Percentiles rank a stretch among this genome's conserved stretches.
Evolutionary conservation across 805 yeast species (phyloP).

Genomic region (Priceomyces carsonii): DNA sequence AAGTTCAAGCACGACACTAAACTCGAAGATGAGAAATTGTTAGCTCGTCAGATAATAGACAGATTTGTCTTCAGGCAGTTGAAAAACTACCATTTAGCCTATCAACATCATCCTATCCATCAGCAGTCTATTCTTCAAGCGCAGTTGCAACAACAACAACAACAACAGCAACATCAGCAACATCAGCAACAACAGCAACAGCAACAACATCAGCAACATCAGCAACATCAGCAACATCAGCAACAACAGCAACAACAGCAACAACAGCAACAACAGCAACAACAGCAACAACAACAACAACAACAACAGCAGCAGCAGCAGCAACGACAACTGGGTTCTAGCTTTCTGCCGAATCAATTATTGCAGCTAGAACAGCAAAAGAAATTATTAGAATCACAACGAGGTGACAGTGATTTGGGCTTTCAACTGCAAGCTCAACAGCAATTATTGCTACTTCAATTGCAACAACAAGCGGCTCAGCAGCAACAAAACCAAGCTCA

Average conservation of each 20-base stretch:
- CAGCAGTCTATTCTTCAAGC: constrained; percentile 29
- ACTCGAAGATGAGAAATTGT: constrained; percentile 34
- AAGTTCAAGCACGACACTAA: constrained; percentile 30
- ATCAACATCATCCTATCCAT: constrained; percentile 42
- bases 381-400: constrained; percentile 3
- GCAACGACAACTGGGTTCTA: constrained; percentile 8
- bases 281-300: constrained; percentile 14
- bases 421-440: constrained; percentile 2
- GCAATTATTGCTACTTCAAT: constrained; percentile 1
- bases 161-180: constrained; percentile 14
- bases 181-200: constrained; percentile 11
- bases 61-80: constrained; percentile 40
- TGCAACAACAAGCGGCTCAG: constrained; percentile 5
- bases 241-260: constrained; percentile 11
- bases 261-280: constrained; percentile 9
- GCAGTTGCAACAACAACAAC: constrained; percentile 8
- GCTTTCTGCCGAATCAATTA: constrained; percentile 5
- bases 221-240: constrained; percentile 11
- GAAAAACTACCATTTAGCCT: constrained; percentile 47
- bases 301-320: constrained; percentile 10
- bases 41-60: constrained; percentile 44
- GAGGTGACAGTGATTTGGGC: constrained; percentile 1
- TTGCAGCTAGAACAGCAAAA: constrained; percentile 5
- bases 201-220: constrained; percentile 11
- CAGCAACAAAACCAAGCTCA: constrained; percentile 9